A percentile compares a stretch with the other conserved stretches of the same genome.
Evolutionary conservation across 2,329 filamentous ascomycete genomes (phyloP).

Genomic region (Tolypocladium ophioglossoides): DNA sequence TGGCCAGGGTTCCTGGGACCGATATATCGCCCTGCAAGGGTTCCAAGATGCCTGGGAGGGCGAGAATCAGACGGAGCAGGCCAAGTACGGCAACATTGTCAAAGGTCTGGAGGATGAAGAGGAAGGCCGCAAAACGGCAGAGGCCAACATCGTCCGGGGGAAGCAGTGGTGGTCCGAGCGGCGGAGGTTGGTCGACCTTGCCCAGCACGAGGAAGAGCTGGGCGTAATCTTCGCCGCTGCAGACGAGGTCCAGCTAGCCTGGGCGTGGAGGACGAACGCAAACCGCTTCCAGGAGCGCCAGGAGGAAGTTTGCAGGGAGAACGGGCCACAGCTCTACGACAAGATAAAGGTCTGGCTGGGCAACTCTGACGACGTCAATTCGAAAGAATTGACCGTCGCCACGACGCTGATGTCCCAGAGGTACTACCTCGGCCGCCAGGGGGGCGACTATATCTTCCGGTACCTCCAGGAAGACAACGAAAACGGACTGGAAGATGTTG

Average conservation of each 20-base stretch:
- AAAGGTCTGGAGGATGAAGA: not conserved
- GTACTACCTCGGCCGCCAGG: slow-evolving; percentile 14
- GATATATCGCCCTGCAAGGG: not conserved
- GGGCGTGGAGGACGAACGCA: not conserved
- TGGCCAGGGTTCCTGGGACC: not conserved
- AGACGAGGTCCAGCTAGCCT: not conserved
- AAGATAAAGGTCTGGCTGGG: not conserved
- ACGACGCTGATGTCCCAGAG: not conserved
- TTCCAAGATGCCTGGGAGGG: not conserved
- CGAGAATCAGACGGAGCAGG: not conserved
- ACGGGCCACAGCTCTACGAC: not conserved
- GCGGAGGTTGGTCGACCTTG: not conserved
- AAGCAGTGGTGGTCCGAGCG: not conserved
- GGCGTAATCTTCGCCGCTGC: not conserved
- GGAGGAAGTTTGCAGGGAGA: not conserved
- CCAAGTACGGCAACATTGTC: slow-evolving; percentile 1
- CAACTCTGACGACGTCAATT: not conserved
- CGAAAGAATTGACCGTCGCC: not conserved
- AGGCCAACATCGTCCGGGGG: not conserved
- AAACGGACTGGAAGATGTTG: not conserved
- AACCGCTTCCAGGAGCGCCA: not conserved
- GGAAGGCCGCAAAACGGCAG: not conserved
- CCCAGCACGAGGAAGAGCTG: not conserved
- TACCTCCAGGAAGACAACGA: slow-evolving; percentile 1
- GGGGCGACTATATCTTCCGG: slow-evolving; percentile 18